Evolutionary conservation across 257 asterid genomes (phyloP).

Genomic region (Lavandula angustifolia): DNA sequence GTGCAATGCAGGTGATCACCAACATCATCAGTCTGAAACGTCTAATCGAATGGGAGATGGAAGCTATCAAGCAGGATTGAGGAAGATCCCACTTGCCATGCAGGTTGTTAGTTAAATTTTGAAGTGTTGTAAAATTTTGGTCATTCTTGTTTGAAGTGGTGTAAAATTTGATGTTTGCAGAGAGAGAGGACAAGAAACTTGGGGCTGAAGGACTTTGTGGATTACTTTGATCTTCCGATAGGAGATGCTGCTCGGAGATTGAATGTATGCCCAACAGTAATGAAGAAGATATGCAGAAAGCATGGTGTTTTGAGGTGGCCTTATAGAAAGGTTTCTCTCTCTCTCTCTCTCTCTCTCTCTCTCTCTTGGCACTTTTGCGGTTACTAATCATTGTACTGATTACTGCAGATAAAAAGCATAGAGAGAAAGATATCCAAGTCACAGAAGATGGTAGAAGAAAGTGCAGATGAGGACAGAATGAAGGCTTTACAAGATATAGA

Average conservation of each 20-base stretch:
- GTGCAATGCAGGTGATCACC: slow-evolving; percentile 30
- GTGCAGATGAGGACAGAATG: slow-evolving; percentile 41
- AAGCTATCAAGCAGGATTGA: slow-evolving; percentile 18
- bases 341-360: slow-evolving; percentile 18
- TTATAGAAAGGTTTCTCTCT: slow-evolving; percentile 58
- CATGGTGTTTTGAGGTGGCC: slow-evolving; percentile 82
- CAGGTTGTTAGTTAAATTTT: slow-evolving; percentile 45
- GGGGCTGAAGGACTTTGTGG: slow-evolving; percentile 62
- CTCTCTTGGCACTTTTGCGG: background rate
- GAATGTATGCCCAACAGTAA: slow-evolving; percentile 74
- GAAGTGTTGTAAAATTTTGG: background rate
- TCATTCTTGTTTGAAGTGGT: background rate
- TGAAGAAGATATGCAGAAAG: slow-evolving; percentile 80
- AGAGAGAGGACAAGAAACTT: slow-evolving; percentile 76
- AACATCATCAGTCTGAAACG: background rate
- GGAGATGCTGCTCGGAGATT: slow-evolving; percentile 58
- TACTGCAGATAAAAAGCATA: slow-evolving; percentile 62
- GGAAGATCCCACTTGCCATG: slow-evolving; percentile 52
- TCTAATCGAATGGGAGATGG: slow-evolving; percentile 6
- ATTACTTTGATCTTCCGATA: slow-evolving; percentile 57
- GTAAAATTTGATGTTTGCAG: slow-evolving; percentile 35
- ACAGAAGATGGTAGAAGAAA: slow-evolving; percentile 28
- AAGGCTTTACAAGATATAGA: slow-evolving; percentile 40
- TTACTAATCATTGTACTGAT: background rate
- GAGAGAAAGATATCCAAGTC: slow-evolving; percentile 46